A percentile compares a stretch with the other conserved stretches of the same genome.
These are phyloP conservation scores for Naganishia antarctica DNA, from an alignment of 768 basidiomycete genomes.

Conservation along the genomic window DNA sequence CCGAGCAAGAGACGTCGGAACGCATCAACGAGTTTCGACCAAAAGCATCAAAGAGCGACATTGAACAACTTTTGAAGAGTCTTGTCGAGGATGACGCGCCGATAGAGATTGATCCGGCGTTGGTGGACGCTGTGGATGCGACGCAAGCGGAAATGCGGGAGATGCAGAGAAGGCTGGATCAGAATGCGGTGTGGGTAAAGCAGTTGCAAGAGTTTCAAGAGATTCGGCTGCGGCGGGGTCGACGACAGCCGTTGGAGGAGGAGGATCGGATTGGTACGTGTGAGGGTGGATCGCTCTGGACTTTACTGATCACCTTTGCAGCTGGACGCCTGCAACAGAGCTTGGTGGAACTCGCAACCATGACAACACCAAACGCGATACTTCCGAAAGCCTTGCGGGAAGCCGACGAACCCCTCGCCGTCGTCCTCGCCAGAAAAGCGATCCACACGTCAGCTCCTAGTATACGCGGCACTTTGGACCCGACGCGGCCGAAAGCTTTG, in stretches of 20 bases:
- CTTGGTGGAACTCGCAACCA: slow-evolving; percentile 31
- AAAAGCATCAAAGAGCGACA: slow-evolving; percentile 12
- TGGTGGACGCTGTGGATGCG: slow-evolving; percentile 21
- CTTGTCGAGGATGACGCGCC: slow-evolving; percentile 26
- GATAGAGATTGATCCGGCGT: slow-evolving; percentile 23
- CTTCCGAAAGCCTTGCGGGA: neutral
- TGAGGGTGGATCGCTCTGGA: no score
- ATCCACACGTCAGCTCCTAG: slow-evolving; percentile 32
- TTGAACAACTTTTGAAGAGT: slow-evolving; percentile 19
- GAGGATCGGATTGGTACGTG: slow-evolving; percentile 43
- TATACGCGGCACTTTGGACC: slow-evolving; percentile 44
- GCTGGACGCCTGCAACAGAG: slow-evolving; percentile 35
- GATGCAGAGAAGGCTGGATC: slow-evolving; percentile 31
- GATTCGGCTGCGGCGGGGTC: slow-evolving; percentile 33
- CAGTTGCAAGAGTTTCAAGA: slow-evolving; percentile 44
- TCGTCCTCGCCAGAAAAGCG: slow-evolving; percentile 34
- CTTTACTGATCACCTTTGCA: slow-evolving; percentile 18
- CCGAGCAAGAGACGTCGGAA: neutral
- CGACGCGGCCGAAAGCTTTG: slow-evolving; percentile 42
- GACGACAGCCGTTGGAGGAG: slow-evolving; percentile 23
- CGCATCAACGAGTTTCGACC: neutral
- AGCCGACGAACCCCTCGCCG: slow-evolving; percentile 30
- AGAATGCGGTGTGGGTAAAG: slow-evolving; percentile 35
- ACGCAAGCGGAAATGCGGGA: slow-evolving; percentile 25
- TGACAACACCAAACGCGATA: slow-evolving; percentile 31